Conservation (phyloP, 2,329 filamentous ascomycete genomes). For the Juglanconis juglandina region DNA sequence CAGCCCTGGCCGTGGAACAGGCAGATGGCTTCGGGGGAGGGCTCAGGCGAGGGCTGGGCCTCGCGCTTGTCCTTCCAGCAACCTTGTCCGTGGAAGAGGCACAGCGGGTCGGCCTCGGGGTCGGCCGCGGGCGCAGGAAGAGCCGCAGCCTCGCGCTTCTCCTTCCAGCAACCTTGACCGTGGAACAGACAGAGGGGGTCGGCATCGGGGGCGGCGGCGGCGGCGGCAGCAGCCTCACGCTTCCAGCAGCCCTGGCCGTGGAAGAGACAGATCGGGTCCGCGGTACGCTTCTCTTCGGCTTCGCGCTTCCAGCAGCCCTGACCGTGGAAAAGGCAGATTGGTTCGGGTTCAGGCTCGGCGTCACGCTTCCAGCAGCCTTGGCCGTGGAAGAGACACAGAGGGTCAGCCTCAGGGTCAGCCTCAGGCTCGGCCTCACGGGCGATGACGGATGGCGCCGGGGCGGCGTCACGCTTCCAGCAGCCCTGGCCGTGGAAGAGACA, state of each 20-base stretch:
- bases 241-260: slow-evolving; percentile 35
- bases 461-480: slow-evolving; percentile 41
- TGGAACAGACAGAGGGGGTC: slow-evolving; percentile 12
- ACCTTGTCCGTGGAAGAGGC: slow-evolving; percentile 25
- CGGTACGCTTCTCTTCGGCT: slow-evolving; percentile 20
- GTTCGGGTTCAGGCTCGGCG: slow-evolving; percentile 11
- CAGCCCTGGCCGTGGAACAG: slow-evolving; percentile 36
- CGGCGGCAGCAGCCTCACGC: slow-evolving; percentile 13
- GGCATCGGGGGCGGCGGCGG: slow-evolving; percentile 15
- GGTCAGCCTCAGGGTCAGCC: slow-evolving; percentile 11
- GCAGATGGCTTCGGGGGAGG: slow-evolving; percentile 9
- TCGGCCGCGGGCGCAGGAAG: slow-evolving; percentile 12
- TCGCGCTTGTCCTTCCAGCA: slow-evolving; percentile 30
- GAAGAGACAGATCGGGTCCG: slow-evolving; percentile 27
- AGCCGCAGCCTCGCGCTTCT: slow-evolving; percentile 22
- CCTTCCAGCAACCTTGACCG: slow-evolving; percentile 17
- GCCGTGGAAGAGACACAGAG: slow-evolving; percentile 24
- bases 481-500: slow-evolving; percentile 36
- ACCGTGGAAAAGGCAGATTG: slow-evolving; percentile 27
- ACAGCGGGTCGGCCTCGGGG: slow-evolving; percentile 23
- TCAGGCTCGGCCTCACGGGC: slow-evolving; percentile 10
- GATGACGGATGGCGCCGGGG: not conserved
- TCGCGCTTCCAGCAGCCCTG: slow-evolving; percentile 34
- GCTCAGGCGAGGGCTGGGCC: slow-evolving; percentile 19
- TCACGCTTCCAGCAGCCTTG: slow-evolving; percentile 32